Conservation (phyloP, 2,329 filamentous ascomycete species). For the Nemania bipapillata region DNA sequence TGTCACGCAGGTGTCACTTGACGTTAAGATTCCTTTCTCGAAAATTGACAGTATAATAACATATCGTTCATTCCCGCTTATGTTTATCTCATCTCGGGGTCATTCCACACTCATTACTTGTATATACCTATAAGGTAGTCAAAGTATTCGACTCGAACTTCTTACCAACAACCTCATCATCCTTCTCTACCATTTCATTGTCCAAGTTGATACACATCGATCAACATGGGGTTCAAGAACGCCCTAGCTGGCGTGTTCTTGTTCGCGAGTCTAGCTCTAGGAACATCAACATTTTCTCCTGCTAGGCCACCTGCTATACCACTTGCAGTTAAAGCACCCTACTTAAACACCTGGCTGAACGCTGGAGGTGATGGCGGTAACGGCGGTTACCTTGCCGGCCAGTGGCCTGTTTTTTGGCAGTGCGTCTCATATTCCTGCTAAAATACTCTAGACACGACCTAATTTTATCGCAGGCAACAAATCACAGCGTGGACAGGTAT, state of each 20-base stretch:
- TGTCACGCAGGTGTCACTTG: conserved; percentile 24
- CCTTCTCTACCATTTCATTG: conserved; percentile 1
- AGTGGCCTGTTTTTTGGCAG: conserved; percentile 77
- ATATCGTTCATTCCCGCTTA: conserved; percentile 21
- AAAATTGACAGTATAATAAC: conserved; percentile 41
- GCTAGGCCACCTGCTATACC: conserved; percentile 75
- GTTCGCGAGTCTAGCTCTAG: conserved; percentile 45
- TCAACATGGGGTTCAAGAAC: conserved; percentile 47
- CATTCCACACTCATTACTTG: conserved; percentile 27
- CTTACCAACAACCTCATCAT: conserved; percentile 5
- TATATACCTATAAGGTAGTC: conserved; percentile 27
- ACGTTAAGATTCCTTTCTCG: conserved; percentile 23
- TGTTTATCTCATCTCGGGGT: conserved; percentile 38
- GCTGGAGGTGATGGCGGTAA: conserved; percentile 70
- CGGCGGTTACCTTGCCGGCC: conserved; percentile 73
- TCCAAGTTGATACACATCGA: conserved; percentile 13
- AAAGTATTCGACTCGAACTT: conserved; percentile 16
- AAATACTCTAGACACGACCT: not conserved
- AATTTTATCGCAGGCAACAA: conserved; percentile 58
- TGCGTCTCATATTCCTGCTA: conserved; percentile 55
- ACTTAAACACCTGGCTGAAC: conserved; percentile 75
- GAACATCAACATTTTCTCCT: conserved; percentile 68
- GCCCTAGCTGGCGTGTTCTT: conserved; percentile 47
- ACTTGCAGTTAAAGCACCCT: conserved; percentile 78
- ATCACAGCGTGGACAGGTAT: conserved; percentile 74